A percentile compares a stretch with the other conserved stretches of the same genome.
Evolutionary conservation across 129 eudicot species (phyloP).

Genomic region (Flaveria linearis): DNA sequence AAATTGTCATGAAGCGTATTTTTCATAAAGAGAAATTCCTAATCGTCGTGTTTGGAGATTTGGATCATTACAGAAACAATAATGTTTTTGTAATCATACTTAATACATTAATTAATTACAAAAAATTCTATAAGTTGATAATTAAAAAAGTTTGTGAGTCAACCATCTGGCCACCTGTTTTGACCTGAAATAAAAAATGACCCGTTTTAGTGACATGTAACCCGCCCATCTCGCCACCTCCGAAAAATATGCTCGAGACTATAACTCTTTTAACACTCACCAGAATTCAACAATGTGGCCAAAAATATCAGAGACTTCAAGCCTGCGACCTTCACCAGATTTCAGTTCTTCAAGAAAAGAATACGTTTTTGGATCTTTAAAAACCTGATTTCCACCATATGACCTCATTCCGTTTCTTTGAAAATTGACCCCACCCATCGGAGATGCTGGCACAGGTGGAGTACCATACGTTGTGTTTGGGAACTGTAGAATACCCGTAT

Average conservation of each 20-base stretch:
- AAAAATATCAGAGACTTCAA: slow-evolving; percentile 68
- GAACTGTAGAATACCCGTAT: slow-evolving; percentile 50
- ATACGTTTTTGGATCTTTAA: slow-evolving; percentile 43
- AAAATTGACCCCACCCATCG: slow-evolving; percentile 39
- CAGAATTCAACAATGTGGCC: slow-evolving; percentile 81
- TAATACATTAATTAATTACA: background rate
- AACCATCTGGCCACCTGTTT: background rate
- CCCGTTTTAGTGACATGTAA: background rate
- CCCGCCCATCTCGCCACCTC: slow-evolving; percentile 3
- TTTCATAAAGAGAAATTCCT: background rate
- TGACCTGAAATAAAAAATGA: background rate
- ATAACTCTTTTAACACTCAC: slow-evolving; percentile 36
- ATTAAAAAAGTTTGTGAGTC: background rate
- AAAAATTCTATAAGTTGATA: background rate
- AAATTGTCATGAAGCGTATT: background rate
- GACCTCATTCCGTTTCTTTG: slow-evolving; percentile 51
- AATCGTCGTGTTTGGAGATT: background rate
- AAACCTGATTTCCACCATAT: slow-evolving; percentile 44
- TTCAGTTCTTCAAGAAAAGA: slow-evolving; percentile 83
- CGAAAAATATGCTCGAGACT: background rate
- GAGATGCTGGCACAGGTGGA: slow-evolving; percentile 55
- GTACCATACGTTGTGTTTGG: slow-evolving; percentile 50
- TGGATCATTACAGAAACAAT: background rate
- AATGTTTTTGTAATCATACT: background rate
- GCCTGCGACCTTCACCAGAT: slow-evolving; percentile 63